phyloP scores from a whole-genome alignment of 73 alveolate genomes.

The Strombidium stylifer region DNA sequence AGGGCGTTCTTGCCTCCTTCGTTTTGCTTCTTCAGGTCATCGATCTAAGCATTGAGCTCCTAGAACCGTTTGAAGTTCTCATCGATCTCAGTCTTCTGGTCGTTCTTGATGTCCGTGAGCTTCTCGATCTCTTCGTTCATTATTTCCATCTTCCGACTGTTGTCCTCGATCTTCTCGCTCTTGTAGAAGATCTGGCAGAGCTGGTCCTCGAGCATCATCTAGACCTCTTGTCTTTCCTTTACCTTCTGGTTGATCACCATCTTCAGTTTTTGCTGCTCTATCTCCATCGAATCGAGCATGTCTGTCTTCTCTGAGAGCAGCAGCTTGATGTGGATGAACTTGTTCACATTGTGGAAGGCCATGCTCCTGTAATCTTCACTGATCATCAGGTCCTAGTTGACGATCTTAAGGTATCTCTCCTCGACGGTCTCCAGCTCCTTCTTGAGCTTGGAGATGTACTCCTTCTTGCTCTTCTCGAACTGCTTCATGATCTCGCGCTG shows the following conservation, averaged over 20 bases:
- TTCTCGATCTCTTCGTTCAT: neutral
- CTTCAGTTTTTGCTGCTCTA: neutral
- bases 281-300: neutral
- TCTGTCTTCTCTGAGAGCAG: neutral
- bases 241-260: neutral
- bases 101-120: neutral
- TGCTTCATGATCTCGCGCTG: constrained; percentile 21
- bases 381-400: constrained; percentile 6
- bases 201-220: neutral
- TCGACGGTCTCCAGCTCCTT: constrained; percentile 34
- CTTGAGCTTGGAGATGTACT: constrained; percentile 24
- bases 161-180: neutral
- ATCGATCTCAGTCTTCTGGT: neutral
- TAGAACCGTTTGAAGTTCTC: neutral
- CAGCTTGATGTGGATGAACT: neutral
- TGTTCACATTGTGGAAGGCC: constrained; percentile 9
- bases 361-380: constrained; percentile 9
- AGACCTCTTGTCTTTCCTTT: neutral
- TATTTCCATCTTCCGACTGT: too few relatives aligned
- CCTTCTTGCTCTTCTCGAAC: constrained; percentile 10
- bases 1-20: neutral
- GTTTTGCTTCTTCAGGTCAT: neutral
- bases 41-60: neutral
- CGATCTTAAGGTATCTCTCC: neutral
- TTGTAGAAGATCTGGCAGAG: neutral